Evolutionary conservation across 2,329 filamentous ascomycete species (phyloP).

Genomic region (Arachnopeziza araneosa): DNA sequence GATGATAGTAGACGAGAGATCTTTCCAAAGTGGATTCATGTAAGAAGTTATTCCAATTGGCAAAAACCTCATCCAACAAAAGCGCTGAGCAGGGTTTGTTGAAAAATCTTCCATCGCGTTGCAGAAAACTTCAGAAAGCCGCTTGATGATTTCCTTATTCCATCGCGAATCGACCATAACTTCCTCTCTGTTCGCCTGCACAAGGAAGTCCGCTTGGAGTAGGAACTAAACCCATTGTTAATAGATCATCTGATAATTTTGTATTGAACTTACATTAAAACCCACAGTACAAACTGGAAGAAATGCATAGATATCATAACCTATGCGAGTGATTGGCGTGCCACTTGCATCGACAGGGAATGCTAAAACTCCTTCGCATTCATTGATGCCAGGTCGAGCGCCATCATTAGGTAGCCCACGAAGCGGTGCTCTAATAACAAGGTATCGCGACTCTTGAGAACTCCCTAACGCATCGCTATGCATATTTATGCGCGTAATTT

Average conservation of each 20-base stretch:
- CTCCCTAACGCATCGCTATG: too few relatives aligned
- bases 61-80: constrained; percentile 15
- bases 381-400: not conserved
- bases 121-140: constrained; percentile 8
- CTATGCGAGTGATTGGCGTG: not conserved
- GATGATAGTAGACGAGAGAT: constrained; percentile 1
- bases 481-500: too few relatives aligned
- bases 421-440: not conserved
- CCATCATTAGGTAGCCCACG: not conserved
- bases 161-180: constrained; percentile 10
- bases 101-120: constrained; percentile 11
- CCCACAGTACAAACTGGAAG: constrained; percentile 17
- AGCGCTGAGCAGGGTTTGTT: constrained; percentile 2
- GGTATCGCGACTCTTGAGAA: not conserved
- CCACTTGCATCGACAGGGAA: constrained; percentile 16
- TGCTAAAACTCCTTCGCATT: constrained; percentile 16
- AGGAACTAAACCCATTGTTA: constrained; percentile 6
- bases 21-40: constrained; percentile 4
- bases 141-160: constrained; percentile 9
- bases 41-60: constrained; percentile 2
- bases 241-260: not conserved
- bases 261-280: constrained; percentile 14
- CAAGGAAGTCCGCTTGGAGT: constrained; percentile 19
- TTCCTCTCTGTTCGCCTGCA: constrained; percentile 17
- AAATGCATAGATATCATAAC: constrained; percentile 16